Evolutionary conservation across 2,329 filamentous ascomycete species (phyloP), one percentile per base, ranked within the genome.

Genomic region (Beauveria sp.): DNA sequence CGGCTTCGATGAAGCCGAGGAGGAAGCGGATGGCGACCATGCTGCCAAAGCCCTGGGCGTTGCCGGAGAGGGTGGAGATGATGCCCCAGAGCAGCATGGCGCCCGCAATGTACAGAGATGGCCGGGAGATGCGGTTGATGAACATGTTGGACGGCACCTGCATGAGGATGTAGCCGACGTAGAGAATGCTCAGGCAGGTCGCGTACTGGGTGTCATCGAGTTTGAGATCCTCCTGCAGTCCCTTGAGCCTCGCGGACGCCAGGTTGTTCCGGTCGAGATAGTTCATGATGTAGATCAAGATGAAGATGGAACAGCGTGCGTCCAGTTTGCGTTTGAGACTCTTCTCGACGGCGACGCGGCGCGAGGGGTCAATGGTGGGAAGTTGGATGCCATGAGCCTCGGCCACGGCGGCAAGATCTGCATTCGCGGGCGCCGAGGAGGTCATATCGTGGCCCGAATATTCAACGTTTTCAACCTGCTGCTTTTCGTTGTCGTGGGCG

Each of bases 271-370:
- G 77, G 67, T 88, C 85, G 34, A 86, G 77, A 71, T 90, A 91
- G 73, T 91, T 91, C 72, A 76, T 79, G 70, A 91, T 89, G 68
- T 91, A 91, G 76, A 91, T 89, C 65, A 91, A 71, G 53, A 91
- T 83, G 61, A 91, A 82, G 66, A 89, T 82, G 76, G 70, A 86
- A 76, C 71, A 91, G 63, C 88, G 80, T 22, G 80, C 67, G 69
- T 92, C 89, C 59, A 92, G 85, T 75, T 91, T 92, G 66, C 85
- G 81, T 71, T 85, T 81, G 67, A 92, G 74, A 41, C 77, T 80
- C 71, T 81, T 83, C 72, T 92, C 88, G n/a, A 87, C 80, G 16
- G 70, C 68, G 0, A 69, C 68, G 14, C 85, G 81, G 62, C 84
- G 79, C 46, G 80, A 81, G 0, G 78, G 74, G 61, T 76, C 75